A percentile compares a stretch with the other conserved stretches of the same genome.
Conservation (phyloP, 2,329 filamentous ascomycete species). For the Phaeosphaeriaceae sp. region DNA sequence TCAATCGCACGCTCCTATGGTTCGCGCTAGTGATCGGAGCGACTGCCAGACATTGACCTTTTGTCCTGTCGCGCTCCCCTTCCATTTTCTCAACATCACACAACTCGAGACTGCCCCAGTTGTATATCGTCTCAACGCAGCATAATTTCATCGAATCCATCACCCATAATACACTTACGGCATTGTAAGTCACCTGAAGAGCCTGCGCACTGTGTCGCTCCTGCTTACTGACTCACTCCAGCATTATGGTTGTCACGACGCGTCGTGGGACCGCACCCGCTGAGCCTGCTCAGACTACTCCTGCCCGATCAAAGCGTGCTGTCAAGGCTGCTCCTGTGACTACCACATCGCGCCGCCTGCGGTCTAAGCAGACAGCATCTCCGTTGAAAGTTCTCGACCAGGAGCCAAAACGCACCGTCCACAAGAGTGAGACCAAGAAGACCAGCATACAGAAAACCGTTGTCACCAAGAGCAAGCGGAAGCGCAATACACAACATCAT, state of each 20-base stretch:
- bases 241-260: not conserved
- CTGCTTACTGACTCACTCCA: not conserved
- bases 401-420: not conserved
- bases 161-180: too few relatives aligned
- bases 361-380: not conserved
- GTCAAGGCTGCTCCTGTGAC: not conserved
- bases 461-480: constrained; percentile 12
- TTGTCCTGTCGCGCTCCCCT: too few relatives aligned
- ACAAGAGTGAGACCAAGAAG: not conserved
- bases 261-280: not conserved
- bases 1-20: too few relatives aligned
- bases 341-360: not conserved
- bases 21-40: too few relatives aligned
- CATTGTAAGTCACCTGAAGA: too few relatives aligned
- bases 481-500: constrained; percentile 8
- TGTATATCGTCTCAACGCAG: too few relatives aligned
- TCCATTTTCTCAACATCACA: too few relatives aligned
- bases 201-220: too few relatives aligned
- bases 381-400: constrained; percentile 3
- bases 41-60: too few relatives aligned
- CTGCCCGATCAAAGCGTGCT: too few relatives aligned
- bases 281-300: not conserved
- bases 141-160: too few relatives aligned
- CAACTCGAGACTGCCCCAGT: too few relatives aligned
- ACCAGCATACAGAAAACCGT: not conserved